Percentiles rank a stretch among this genome's conserved stretches.
phyloP scores from a whole-genome alignment of 148 eudicot species.

The Rhododendron henanense region DNA sequence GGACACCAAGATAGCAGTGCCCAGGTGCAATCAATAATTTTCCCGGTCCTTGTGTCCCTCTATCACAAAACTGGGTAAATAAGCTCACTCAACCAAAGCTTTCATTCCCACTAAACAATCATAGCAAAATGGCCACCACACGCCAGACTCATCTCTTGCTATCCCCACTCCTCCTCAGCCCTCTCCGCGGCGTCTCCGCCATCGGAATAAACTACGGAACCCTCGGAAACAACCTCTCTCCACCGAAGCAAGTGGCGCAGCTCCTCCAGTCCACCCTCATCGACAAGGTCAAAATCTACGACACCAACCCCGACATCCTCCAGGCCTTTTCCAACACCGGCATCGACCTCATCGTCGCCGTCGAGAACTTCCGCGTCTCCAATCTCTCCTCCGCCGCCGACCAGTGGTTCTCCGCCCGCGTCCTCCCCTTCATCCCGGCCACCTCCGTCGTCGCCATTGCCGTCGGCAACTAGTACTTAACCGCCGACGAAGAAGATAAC shows the following conservation, averaged over 20 bases:
- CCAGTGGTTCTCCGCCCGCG: conserved; percentile 28
- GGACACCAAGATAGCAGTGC: too few relatives aligned
- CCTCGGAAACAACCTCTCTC: conserved; percentile 42
- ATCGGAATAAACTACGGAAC: conserved; percentile 44
- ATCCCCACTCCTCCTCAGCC: conserved; percentile 5
- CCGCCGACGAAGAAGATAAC: conserved; percentile 12
- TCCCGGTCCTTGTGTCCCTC: too few relatives aligned
- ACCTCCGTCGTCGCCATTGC: conserved; percentile 29
- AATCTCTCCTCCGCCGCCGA: conserved; percentile 31
- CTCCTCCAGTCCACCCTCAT: conserved; percentile 37
- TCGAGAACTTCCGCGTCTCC: conserved; percentile 26
- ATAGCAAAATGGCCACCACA: conserved; percentile 3
- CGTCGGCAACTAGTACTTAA: conserved; percentile 39
- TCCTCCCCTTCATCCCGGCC: conserved; percentile 33
- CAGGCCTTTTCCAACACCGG: conserved; percentile 44
- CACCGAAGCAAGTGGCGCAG: conserved; percentile 35
- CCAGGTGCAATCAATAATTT: too few relatives aligned
- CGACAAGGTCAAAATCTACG: conserved; percentile 42
- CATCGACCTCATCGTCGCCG: conserved; percentile 39
- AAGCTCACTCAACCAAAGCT: not conserved
- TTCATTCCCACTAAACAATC: not conserved
- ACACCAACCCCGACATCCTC: conserved; percentile 44
- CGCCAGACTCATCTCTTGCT: not conserved
- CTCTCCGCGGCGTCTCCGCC: conserved; percentile 8
- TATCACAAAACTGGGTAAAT: not conserved